Evolutionary conservation across 176 grass and related monocot species (phyloP).

Genomic region (Aegilops bicornis): DNA sequence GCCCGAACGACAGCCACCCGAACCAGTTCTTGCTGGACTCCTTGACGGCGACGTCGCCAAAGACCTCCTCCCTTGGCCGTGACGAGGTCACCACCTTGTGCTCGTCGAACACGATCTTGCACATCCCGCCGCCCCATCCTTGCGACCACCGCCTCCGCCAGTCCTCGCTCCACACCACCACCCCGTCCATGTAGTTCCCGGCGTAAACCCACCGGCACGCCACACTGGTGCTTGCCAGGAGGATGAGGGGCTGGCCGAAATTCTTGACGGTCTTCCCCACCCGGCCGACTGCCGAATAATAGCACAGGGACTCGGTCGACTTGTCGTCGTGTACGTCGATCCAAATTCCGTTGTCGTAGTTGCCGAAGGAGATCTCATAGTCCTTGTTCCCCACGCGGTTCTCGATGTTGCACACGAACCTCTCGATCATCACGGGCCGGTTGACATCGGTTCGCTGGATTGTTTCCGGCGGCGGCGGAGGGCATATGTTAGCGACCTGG

Average conservation of each 20-base stretch:
- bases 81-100: slow-evolving; percentile 23
- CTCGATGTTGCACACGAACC: slow-evolving; percentile 19
- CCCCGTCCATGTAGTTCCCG: slow-evolving; percentile 14
- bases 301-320: background rate
- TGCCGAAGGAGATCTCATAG: background rate
- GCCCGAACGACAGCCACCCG: background rate
- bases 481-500: too few species aligned
- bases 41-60: slow-evolving; percentile 19
- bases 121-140: background rate
- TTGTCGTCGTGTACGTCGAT: background rate
- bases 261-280: background rate
- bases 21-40: slow-evolving; percentile 4
- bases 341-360: background rate
- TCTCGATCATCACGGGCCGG: background rate
- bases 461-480: too few species aligned
- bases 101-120: slow-evolving; percentile 21
- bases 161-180: slow-evolving; percentile 28
- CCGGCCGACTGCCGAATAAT: background rate
- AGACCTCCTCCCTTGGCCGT: background rate
- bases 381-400: slow-evolving; percentile 10
- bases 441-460: too few species aligned
- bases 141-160: slow-evolving; percentile 26
- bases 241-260: too few species aligned
- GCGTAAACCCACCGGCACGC: background rate
- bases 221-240: too few species aligned